Conservation (phyloP, 1,284 basidiomycete genomes). For the Malassezia caprae region DNA sequence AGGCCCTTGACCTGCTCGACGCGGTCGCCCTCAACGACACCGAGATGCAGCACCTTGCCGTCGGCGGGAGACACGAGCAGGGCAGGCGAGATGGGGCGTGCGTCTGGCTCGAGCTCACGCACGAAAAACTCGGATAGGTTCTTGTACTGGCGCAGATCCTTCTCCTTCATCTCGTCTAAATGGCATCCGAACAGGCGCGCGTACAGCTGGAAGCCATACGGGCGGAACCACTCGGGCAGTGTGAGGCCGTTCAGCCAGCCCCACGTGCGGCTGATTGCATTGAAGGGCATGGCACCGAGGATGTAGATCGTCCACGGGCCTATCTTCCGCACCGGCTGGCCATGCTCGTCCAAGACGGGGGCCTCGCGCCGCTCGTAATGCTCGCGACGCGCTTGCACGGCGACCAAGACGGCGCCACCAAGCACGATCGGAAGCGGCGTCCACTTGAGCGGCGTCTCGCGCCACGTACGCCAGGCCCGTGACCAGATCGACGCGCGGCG, state of each 20-base stretch:
- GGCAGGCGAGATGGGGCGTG: slow-evolving; percentile 66
- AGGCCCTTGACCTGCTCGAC: slow-evolving; percentile 96
- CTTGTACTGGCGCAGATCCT: slow-evolving; percentile 67
- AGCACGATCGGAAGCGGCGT: slow-evolving; percentile 86
- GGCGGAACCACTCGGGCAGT: slow-evolving; percentile 86
- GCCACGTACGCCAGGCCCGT: slow-evolving; percentile 62
- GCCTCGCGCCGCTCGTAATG: slow-evolving; percentile 39
- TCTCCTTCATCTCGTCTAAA: slow-evolving; percentile 73
- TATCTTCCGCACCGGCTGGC: slow-evolving; percentile 57
- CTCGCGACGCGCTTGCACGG: slow-evolving; percentile 61
- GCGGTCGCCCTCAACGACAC: slow-evolving; percentile 65
- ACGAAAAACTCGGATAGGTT: slow-evolving; percentile 92
- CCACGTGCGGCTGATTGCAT: slow-evolving; percentile 88
- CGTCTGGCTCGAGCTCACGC: slow-evolving; percentile 71
- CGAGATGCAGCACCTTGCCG: slow-evolving; percentile 83
- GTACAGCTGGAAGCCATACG: slow-evolving; percentile 75
- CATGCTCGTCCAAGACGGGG: slow-evolving; percentile 57
- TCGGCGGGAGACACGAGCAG: slow-evolving; percentile 85
- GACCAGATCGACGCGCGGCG: slow-evolving; percentile 22
- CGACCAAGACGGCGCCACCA: slow-evolving; percentile 40
- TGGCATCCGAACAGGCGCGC: slow-evolving; percentile 82
- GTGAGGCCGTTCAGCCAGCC: slow-evolving; percentile 74
- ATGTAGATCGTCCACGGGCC: slow-evolving; percentile 98
- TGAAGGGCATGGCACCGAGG: slow-evolving; percentile 81
- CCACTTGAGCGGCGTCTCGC: slow-evolving; percentile 81